Evolutionary conservation across 495 filamentous ascomycete species (phyloP).

Genomic region (Staphylotrichum longicolle): DNA sequence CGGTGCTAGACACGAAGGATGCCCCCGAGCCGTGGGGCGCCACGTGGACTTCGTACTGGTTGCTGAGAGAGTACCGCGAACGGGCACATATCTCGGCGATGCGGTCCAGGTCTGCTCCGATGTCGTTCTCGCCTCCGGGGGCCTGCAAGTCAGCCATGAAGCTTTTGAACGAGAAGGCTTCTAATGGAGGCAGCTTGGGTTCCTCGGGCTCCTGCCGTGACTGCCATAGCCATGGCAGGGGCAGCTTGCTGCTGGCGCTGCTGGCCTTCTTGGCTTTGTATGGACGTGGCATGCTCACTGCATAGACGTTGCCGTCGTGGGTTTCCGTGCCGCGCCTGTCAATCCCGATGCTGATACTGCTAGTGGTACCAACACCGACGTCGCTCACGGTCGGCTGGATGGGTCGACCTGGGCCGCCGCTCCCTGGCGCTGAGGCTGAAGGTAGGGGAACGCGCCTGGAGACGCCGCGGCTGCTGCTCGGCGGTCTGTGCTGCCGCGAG

Average conservation of each 20-base stretch:
- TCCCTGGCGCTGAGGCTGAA: constrained; percentile 23
- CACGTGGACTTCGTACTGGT: constrained; percentile 60
- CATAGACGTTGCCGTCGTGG: constrained; percentile 11
- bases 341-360: constrained; percentile 1
- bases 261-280: constrained; percentile 33
- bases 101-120: constrained; percentile 51
- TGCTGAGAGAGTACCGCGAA: constrained; percentile 54
- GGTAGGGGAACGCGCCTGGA: constrained; percentile 33
- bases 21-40: constrained; percentile 52
- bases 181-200: constrained; percentile 48
- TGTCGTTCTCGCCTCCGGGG: constrained; percentile 32
- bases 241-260: constrained; percentile 23
- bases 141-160: constrained; percentile 52
- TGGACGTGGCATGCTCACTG: constrained; percentile 31
- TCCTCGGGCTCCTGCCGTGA: constrained; percentile 26
- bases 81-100: constrained; percentile 59
- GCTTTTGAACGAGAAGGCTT: constrained; percentile 59
- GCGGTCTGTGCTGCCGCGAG: constrained; percentile 24
- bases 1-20: constrained; percentile 30
- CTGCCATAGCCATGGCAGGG: constrained; percentile 27
- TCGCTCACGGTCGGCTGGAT: constrained; percentile 29
- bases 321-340: not conserved
- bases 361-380: constrained; percentile 24
- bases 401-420: constrained; percentile 20
- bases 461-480: constrained; percentile 28